Evolutionary conservation across 306 rosid species (phyloP).

Genomic region (Cicer pinnatifidum): DNA sequence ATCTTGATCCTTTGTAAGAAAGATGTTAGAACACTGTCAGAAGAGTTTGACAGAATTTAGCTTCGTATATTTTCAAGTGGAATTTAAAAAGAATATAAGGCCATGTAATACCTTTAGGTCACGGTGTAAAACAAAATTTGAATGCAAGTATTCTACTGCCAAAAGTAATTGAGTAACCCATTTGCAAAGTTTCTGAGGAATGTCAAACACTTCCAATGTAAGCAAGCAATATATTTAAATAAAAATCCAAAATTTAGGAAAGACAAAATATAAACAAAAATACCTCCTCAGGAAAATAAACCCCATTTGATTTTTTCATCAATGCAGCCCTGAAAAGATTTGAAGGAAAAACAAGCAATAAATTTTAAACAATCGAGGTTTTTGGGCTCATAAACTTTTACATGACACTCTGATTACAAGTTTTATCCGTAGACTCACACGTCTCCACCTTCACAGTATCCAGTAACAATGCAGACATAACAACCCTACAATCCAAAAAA

Average conservation of each 20-base stretch:
- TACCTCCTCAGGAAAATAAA: conserved; percentile 91
- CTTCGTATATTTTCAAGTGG: conserved; percentile 25
- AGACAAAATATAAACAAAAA: conserved; percentile 30
- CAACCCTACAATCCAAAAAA: conserved; percentile 78
- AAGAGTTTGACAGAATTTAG: conserved; percentile 41
- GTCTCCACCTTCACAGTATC: conserved; percentile 99
- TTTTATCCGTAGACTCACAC: conserved; percentile 62
- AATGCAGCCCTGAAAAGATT: conserved; percentile 72
- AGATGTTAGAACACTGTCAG: conserved; percentile 91
- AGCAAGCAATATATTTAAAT: conserved; percentile 36
- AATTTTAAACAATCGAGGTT: not conserved
- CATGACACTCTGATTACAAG: conserved; percentile 12
- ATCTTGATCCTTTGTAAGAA: conserved; percentile 91
- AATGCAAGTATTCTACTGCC: conserved; percentile 89
- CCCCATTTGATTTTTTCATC: conserved; percentile 89
- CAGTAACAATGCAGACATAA: conserved; percentile 95
- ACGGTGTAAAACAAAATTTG: conserved; percentile 85
- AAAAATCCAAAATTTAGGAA: conserved; percentile 12
- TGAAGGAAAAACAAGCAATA: conserved; percentile 27
- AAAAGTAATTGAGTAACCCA: conserved; percentile 83
- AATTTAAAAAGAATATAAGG: not conserved
- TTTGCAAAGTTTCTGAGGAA: conserved; percentile 84
- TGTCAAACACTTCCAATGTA: conserved; percentile 45
- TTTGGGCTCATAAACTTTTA: conserved; percentile 17
- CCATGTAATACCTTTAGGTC: conserved; percentile 72